These are phyloP conservation scores for Keithomyces neogunnii DNA, from an alignment of 2,329 filamentous ascomycete species.

Conservation along the genomic window DNA sequence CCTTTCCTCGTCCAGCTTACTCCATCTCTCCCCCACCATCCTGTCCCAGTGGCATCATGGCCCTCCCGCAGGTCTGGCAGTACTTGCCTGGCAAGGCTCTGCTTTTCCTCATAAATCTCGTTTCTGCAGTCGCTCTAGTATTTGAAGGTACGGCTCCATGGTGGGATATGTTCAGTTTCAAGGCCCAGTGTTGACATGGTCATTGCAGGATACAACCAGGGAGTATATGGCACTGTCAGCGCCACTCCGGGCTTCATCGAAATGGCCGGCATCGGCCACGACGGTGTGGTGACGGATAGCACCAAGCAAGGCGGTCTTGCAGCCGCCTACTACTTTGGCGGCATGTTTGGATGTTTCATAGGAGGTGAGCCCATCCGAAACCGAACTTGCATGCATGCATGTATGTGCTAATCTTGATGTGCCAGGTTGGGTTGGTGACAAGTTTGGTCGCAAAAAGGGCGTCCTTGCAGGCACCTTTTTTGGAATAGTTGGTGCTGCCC, in stretches of 20 bases:
- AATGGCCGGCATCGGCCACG: slow-evolving; percentile 36
- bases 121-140: slow-evolving; percentile 14
- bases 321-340: slow-evolving; percentile 42
- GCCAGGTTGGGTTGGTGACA: slow-evolving; percentile 37
- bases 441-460: slow-evolving; percentile 36
- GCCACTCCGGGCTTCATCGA: slow-evolving; percentile 29
- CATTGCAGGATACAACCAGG: slow-evolving; percentile 41
- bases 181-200: slow-evolving; percentile 6
- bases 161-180: background rate
- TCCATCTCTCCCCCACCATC: background rate
- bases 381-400: background rate
- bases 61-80: slow-evolving; percentile 10
- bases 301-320: slow-evolving; percentile 43
- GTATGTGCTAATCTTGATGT: background rate
- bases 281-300: slow-evolving; percentile 35
- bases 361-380: slow-evolving; percentile 19
- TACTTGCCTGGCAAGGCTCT: slow-evolving; percentile 15
- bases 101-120: slow-evolving; percentile 13
- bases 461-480: slow-evolving; percentile 38
- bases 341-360: slow-evolving; percentile 39
- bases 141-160: slow-evolving; percentile 1
- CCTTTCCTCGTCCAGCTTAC: background rate
- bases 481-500: slow-evolving; percentile 32
- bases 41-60: slow-evolving; percentile 4
- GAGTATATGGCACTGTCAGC: slow-evolving; percentile 44